These are phyloP conservation scores for Populus hybrid DNA, from an alignment of 441 rosid species.

Conservation along the genomic window DNA sequence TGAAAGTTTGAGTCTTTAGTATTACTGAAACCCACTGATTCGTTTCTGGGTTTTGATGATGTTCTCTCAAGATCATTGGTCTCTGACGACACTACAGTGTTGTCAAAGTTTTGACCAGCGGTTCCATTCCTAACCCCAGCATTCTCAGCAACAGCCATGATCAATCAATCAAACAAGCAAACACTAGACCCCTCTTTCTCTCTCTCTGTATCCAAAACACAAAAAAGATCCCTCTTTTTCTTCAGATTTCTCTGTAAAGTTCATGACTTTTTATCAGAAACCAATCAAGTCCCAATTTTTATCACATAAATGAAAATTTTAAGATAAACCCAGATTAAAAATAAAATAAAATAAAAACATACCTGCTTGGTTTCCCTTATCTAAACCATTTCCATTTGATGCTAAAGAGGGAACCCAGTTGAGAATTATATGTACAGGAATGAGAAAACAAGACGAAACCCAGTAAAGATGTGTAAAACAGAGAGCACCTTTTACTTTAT, in stretches of 20 bases:
- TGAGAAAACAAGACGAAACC: slow-evolving; percentile 12
- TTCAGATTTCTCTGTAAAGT: slow-evolving; percentile 33
- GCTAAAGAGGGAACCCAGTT: slow-evolving; percentile 22
- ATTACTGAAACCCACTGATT: slow-evolving; percentile 22
- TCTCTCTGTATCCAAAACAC: background rate
- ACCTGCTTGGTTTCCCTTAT: slow-evolving; percentile 26
- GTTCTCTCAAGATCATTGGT: slow-evolving; percentile 42
- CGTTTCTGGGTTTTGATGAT: slow-evolving; percentile 39
- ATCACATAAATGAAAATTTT: slow-evolving; percentile 10
- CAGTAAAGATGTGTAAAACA: slow-evolving; percentile 19
- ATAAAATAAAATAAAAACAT: slow-evolving; percentile 1
- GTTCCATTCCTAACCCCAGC: slow-evolving; percentile 67
- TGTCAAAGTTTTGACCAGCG: slow-evolving; percentile 54
- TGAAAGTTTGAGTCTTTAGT: slow-evolving; percentile 27
- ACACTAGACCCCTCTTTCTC: background rate
- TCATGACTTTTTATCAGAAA: background rate
- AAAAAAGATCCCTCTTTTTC: slow-evolving; percentile 16
- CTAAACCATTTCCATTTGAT: slow-evolving; percentile 40
- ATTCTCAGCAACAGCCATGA: slow-evolving; percentile 94
- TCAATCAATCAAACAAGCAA: slow-evolving; percentile 19
- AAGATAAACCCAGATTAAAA: slow-evolving; percentile 10
- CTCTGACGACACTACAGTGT: slow-evolving; percentile 44
- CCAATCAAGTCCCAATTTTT: slow-evolving; percentile 14
- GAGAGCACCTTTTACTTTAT: slow-evolving; percentile 17
- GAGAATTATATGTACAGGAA: slow-evolving; percentile 33